These are phyloP conservation scores for Setaria viridis DNA, from an alignment of 202 grass and related monocot species.

Conservation along the genomic window DNA sequence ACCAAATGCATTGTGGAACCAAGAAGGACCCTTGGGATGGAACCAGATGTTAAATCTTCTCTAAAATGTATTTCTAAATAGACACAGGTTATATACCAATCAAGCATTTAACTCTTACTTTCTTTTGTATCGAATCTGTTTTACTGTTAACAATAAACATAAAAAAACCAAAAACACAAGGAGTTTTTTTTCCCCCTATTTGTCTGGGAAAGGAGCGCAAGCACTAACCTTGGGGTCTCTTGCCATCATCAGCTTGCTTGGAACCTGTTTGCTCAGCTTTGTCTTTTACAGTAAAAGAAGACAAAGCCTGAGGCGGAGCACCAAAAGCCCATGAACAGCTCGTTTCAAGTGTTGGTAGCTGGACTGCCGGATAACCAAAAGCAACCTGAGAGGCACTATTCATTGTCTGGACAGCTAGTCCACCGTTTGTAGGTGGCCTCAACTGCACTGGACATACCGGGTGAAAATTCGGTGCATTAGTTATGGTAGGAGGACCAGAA, in stretches of 20 bases:
- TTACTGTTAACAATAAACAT: neutral
- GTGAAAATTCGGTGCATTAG: constrained; percentile 52
- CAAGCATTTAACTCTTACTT: constrained; percentile 19
- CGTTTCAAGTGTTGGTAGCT: constrained; percentile 93
- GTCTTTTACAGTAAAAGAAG: constrained; percentile 54
- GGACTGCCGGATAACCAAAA: constrained; percentile 83
- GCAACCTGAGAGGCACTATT: constrained; percentile 58
- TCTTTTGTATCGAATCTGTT: constrained; percentile 20
- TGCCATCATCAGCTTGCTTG: constrained; percentile 60
- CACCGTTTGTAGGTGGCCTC: constrained; percentile 64
- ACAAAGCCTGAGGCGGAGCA: constrained; percentile 52
- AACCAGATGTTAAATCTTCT: constrained; percentile 32
- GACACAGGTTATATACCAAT: constrained; percentile 17
- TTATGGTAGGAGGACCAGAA: constrained; percentile 45
- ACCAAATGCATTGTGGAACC: constrained; percentile 8
- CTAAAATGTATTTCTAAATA: constrained; percentile 10
- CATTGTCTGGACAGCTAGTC: constrained; percentile 42
- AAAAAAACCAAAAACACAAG: neutral
- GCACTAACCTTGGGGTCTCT: constrained; percentile 67
- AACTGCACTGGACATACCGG: constrained; percentile 61
- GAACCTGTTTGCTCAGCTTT: constrained; percentile 49
- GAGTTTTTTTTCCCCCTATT: neutral
- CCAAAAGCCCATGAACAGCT: constrained; percentile 84
- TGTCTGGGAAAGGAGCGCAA: neutral
- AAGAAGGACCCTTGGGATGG: constrained; percentile 1